Evolutionary conservation across 306 rosid species (phyloP).

Genomic region (Crotalaria pallida): DNA sequence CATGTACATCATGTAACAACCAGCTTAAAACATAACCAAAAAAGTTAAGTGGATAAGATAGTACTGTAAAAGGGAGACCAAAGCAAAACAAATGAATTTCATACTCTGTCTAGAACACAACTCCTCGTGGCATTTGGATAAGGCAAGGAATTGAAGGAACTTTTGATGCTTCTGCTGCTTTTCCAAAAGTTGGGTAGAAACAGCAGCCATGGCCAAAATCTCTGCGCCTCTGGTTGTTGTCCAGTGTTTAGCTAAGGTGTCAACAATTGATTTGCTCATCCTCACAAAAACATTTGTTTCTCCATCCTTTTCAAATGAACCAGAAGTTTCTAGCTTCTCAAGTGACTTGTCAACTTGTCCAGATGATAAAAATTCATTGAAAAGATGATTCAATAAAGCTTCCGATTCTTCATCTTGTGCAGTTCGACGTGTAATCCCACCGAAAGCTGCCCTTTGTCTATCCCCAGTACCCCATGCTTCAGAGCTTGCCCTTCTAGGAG

Average conservation of each 20-base stretch:
- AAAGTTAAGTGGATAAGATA: slow-evolving; percentile 5
- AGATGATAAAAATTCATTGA: slow-evolving; percentile 70
- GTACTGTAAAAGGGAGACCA: background rate
- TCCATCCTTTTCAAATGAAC: slow-evolving; percentile 90
- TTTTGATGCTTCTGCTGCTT: slow-evolving; percentile 83
- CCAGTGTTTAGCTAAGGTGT: slow-evolving; percentile 98
- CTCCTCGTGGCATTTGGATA: slow-evolving; percentile 96
- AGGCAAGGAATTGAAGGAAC: slow-evolving; percentile 91
- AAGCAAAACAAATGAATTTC: slow-evolving; percentile 31
- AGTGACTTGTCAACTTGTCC: slow-evolving; percentile 71
- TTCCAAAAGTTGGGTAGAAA: slow-evolving; percentile 81
- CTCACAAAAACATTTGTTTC: slow-evolving; percentile 85
- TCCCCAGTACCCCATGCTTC: slow-evolving; percentile 82
- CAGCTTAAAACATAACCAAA: background rate
- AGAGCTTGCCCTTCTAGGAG: slow-evolving; percentile 70
- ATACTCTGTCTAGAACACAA: slow-evolving; percentile 89
- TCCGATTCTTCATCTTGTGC: slow-evolving; percentile 93
- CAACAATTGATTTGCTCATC: slow-evolving; percentile 86
- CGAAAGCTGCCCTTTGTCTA: slow-evolving; percentile 48
- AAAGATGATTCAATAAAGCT: slow-evolving; percentile 70
- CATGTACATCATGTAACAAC: slow-evolving; percentile 9
- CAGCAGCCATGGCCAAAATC: slow-evolving; percentile 89
- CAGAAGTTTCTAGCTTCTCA: slow-evolving; percentile 68
- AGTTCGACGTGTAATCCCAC: slow-evolving; percentile 60
- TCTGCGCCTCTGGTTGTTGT: slow-evolving; percentile 96